phyloP scores from a whole-genome alignment of 2,329 filamentous ascomycete species.

The Fusarium nanum region DNA sequence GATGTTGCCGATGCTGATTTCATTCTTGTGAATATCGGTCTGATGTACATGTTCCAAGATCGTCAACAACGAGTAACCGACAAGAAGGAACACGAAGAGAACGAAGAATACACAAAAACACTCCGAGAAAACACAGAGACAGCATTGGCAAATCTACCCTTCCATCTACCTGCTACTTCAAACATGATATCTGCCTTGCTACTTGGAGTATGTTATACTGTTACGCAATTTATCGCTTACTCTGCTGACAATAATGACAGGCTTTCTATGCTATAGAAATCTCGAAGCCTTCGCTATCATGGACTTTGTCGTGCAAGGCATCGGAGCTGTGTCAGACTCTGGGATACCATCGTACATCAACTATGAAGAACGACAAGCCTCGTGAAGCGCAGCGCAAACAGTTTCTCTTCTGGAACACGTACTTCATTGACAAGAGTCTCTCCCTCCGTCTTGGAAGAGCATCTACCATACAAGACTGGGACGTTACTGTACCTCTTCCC shows the following conservation, averaged over 20 bases:
- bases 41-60: conserved; percentile 49
- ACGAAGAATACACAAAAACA: conserved; percentile 36
- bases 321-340: conserved; percentile 49
- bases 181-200: conserved; percentile 45
- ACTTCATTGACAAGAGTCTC: conserved; percentile 66
- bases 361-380: conserved; percentile 40
- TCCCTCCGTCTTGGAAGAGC: conserved; percentile 66
- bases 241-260: conserved; percentile 30
- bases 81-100: conserved; percentile 43
- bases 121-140: conserved; percentile 50
- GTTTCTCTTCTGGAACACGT: conserved; percentile 68
- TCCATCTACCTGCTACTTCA: conserved; percentile 49
- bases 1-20: conserved; percentile 50
- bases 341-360: conserved; percentile 47
- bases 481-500: conserved; percentile 59
- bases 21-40: conserved; percentile 50
- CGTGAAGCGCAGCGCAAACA: conserved; percentile 38
- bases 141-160: conserved; percentile 47
- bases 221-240: no score
- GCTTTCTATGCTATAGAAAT: conserved; percentile 50
- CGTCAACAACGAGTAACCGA: conserved; percentile 17
- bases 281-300: conserved; percentile 49
- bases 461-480: conserved; percentile 67
- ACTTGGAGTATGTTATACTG: conserved; percentile 32
- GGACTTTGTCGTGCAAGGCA: conserved; percentile 49